phyloP scores from a whole-genome alignment of 805 yeast genomes.

The Kodamaea leandrae region DNA sequence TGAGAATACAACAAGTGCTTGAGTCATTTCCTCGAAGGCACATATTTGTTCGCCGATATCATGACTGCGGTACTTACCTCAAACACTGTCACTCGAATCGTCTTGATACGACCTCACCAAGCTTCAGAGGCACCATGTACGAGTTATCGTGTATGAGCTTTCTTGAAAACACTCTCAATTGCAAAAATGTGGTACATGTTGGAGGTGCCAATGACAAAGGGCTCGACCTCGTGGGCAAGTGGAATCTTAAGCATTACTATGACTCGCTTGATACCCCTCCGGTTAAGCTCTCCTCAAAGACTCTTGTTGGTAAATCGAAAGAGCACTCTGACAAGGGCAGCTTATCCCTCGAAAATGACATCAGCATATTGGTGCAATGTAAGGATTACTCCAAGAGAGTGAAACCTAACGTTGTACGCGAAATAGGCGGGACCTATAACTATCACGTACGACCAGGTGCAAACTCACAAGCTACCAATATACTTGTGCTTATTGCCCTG shows the following conservation, averaged over 20 bases:
- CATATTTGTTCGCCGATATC: slow-evolving; percentile 9
- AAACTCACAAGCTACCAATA: slow-evolving; percentile 17
- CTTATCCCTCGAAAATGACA: slow-evolving; percentile 27
- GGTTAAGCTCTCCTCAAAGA: slow-evolving; percentile 7
- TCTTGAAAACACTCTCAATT: slow-evolving; percentile 36
- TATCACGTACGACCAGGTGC: slow-evolving; percentile 25
- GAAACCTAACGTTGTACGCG: slow-evolving; percentile 49
- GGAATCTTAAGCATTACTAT: slow-evolving; percentile 36
- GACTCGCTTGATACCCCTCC: slow-evolving; percentile 5
- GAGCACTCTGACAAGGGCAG: slow-evolving; percentile 15
- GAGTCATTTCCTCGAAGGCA: too few species aligned
- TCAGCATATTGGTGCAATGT: slow-evolving; percentile 53
- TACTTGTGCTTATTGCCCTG: slow-evolving; percentile 47
- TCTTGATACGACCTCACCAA: slow-evolving; percentile 34
- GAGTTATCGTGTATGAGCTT: slow-evolving; percentile 45
- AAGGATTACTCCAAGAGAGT: slow-evolving; percentile 46
- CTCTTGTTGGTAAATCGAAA: slow-evolving; percentile 18
- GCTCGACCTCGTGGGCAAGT: slow-evolving; percentile 51
- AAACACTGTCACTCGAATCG: slow-evolving; percentile 24
- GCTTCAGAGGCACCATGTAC: slow-evolving; percentile 54
- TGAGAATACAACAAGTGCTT: too few species aligned
- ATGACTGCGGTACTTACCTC: slow-evolving; percentile 30
- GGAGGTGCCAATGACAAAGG: slow-evolving; percentile 62
- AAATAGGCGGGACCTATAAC: slow-evolving; percentile 50
- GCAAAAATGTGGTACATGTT: slow-evolving; percentile 38